A percentile compares a stretch with the other conserved stretches of the same genome.
phyloP scores from a whole-genome alignment of 805 yeast genomes.

The Saccharomycopsis oosterbeekiorum region DNA sequence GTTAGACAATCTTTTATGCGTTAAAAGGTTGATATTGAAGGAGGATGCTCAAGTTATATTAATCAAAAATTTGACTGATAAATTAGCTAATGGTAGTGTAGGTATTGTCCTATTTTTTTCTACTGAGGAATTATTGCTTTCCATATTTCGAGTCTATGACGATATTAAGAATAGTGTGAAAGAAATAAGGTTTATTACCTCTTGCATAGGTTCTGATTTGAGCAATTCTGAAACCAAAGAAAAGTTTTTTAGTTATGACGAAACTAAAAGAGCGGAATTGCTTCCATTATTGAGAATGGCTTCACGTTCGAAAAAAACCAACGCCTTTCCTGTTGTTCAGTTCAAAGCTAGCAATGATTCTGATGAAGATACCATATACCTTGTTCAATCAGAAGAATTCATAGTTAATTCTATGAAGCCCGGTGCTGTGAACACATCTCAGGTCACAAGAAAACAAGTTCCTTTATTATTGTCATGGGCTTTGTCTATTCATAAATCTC shows the following conservation, averaged over 20 bases:
- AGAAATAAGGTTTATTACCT: constrained; percentile 27
- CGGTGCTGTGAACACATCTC: constrained; percentile 74
- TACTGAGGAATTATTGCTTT: constrained; percentile 22
- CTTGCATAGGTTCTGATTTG: constrained; percentile 23
- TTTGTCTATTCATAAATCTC: constrained; percentile 73
- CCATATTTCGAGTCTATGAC: constrained; percentile 22
- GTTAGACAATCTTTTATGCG: constrained; percentile 63
- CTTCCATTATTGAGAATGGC: constrained; percentile 1
- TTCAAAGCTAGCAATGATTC: constrained; percentile 63
- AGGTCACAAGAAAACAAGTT: constrained; percentile 60
- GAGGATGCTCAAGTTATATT: constrained; percentile 93
- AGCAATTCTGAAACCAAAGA: neutral
- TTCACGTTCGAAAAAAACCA: constrained; percentile 29
- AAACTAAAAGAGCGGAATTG: neutral
- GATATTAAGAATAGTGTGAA: constrained; percentile 13
- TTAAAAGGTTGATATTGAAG: constrained; percentile 51
- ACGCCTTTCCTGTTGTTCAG: constrained; percentile 63
- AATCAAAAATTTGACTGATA: constrained; percentile 67
- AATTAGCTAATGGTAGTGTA: constrained; percentile 81
- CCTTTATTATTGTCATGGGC: constrained; percentile 78
- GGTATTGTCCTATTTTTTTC: constrained; percentile 53
- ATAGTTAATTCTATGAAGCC: constrained; percentile 51
- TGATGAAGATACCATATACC: constrained; percentile 26
- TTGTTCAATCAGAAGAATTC: constrained; percentile 33
- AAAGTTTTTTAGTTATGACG: neutral